Evolutionary conservation across 2,329 filamentous ascomycete genomes (phyloP).

Genomic region (Plenodomus tracheiphilus): DNA sequence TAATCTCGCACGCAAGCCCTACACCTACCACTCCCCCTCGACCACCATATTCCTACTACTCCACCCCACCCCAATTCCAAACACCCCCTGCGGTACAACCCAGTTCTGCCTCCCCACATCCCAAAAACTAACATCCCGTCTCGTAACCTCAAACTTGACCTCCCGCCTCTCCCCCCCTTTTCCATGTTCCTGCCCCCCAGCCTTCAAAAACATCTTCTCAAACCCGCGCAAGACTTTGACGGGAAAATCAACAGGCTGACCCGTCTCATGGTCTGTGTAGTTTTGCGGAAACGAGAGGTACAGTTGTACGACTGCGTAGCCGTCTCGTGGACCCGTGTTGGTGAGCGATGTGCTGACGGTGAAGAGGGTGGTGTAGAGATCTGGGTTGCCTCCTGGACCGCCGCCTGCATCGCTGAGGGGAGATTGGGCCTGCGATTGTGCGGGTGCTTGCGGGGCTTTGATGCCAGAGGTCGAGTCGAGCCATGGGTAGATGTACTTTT

Average conservation of each 20-base stretch:
- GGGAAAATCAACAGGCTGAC: constrained; percentile 61
- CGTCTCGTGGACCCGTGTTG: constrained; percentile 63
- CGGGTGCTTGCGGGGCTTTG: constrained; percentile 50
- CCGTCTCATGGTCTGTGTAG: constrained; percentile 47
- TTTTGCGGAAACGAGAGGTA: constrained; percentile 56
- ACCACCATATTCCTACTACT: constrained; percentile 39
- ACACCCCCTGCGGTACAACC: constrained; percentile 42
- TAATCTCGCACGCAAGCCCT: neutral
- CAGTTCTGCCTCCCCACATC: constrained; percentile 47
- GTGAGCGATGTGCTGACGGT: constrained; percentile 57
- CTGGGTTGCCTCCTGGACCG: constrained; percentile 68
- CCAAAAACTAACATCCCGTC: constrained; percentile 50
- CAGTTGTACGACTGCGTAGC: constrained; percentile 60
- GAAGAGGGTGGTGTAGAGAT: constrained; percentile 62
- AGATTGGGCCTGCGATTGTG: constrained; percentile 58
- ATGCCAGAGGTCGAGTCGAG: constrained; percentile 57
- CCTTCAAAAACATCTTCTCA: constrained; percentile 46
- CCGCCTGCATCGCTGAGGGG: constrained; percentile 66
- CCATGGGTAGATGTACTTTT: constrained; percentile 76
- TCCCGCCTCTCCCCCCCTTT: constrained; percentile 18
- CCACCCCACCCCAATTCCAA: constrained; percentile 38
- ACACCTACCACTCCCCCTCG: constrained; percentile 33
- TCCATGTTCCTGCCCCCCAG: constrained; percentile 25
- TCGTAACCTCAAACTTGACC: constrained; percentile 45
- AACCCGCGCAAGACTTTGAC: constrained; percentile 47